Percentiles rank a stretch among this genome's conserved stretches.
Evolutionary conservation across 495 filamentous ascomycete species (phyloP).

Genomic region (Polyplosphaeria fusca): DNA sequence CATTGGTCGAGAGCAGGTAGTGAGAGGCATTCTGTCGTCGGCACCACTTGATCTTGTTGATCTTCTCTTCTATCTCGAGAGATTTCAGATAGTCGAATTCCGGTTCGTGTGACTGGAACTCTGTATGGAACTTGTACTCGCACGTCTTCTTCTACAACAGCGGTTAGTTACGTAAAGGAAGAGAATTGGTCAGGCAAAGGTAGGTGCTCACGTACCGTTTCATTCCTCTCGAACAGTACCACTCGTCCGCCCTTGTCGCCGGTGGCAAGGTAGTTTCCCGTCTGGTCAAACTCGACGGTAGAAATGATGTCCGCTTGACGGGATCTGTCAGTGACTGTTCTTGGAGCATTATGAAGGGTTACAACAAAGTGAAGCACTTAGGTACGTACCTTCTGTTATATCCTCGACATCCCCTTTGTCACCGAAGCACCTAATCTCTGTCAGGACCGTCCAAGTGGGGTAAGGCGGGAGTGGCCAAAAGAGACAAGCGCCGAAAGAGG

Average conservation of each 20-base stretch:
- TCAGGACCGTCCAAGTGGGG: not conserved
- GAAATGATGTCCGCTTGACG: conserved; percentile 93
- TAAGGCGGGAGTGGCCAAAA: not conserved
- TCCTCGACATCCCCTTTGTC: conserved; percentile 99
- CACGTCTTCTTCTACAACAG: conserved; percentile 90
- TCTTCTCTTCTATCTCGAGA: conserved; percentile 99
- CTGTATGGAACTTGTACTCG: conserved; percentile 99
- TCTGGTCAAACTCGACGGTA: conserved; percentile 98
- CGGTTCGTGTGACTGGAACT: conserved; percentile 98
- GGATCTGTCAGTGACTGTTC: not conserved
- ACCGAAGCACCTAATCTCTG: conserved; percentile 80
- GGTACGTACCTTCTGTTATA: conserved; percentile 86
- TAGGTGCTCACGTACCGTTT: conserved; percentile 66
- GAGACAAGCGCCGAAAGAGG: not conserved
- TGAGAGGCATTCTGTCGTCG: conserved; percentile 95
- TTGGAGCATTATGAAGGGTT: not conserved
- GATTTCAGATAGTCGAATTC: conserved; percentile 99
- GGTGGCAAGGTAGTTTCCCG: conserved; percentile 95
- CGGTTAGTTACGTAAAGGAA: conserved; percentile 2
- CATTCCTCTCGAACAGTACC: conserved; percentile 95
- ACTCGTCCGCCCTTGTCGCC: conserved; percentile 97
- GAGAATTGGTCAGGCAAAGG: not conserved
- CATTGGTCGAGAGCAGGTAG: conserved; percentile 96
- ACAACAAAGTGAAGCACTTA: not conserved
- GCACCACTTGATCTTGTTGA: conserved; percentile 99